Evolutionary conservation across 257 asterid genomes (phyloP).

Genomic region (Solanum sejunctum): DNA sequence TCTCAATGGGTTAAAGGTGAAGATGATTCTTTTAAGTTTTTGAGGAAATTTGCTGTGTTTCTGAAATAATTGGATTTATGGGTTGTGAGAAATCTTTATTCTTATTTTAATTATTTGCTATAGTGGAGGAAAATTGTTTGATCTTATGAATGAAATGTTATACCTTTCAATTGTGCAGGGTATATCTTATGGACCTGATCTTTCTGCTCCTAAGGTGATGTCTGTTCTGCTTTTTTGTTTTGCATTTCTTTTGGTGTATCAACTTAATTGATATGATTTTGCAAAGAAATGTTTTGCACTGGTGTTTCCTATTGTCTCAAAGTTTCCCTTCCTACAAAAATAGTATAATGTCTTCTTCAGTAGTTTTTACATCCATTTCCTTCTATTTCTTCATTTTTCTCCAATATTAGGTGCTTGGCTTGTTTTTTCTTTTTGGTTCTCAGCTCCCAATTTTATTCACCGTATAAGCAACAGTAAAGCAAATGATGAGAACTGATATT

Average conservation of each 20-base stretch:
- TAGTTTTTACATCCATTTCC: neutral
- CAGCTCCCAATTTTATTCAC: neutral
- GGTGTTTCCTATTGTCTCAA: neutral
- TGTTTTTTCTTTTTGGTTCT: neutral
- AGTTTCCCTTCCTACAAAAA: neutral
- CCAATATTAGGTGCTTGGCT: neutral
- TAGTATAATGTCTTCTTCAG: neutral
- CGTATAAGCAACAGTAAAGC: neutral
- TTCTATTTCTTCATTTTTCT: neutral
- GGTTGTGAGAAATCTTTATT: neutral
- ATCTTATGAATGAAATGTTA: neutral
- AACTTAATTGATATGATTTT: neutral
- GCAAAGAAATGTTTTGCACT: neutral
- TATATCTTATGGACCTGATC: slow-evolving; percentile 36
- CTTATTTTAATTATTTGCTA: neutral
- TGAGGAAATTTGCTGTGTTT: neutral
- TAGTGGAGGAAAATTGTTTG: neutral
- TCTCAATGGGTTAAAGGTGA: neutral
- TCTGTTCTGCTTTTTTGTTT: neutral
- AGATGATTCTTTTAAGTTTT: neutral
- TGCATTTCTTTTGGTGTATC: neutral
- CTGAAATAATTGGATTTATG: neutral
- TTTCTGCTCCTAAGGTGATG: slow-evolving; percentile 56
- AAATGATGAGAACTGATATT: neutral
- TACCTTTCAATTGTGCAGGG: slow-evolving; percentile 40